Evolutionary conservation across 345 rosid species (phyloP).

Genomic region (Nasturtium officinale): DNA sequence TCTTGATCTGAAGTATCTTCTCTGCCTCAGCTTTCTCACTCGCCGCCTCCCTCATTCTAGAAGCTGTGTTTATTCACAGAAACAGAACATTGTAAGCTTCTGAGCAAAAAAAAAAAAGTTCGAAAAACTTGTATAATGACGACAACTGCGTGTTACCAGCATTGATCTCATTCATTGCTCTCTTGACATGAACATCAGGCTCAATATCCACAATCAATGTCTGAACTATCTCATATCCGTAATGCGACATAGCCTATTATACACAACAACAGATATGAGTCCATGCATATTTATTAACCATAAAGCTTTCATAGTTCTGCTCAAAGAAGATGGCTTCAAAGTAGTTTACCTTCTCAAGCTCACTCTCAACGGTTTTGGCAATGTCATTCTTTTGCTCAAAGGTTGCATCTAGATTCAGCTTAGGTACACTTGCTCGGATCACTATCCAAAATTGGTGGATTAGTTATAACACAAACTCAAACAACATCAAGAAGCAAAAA

Average conservation of each 20-base stretch:
- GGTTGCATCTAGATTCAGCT: slow-evolving; percentile 58
- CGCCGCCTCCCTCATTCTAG: slow-evolving; percentile 67
- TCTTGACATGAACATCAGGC: slow-evolving; percentile 76
- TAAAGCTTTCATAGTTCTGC: neutral
- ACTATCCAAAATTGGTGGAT: slow-evolving; percentile 34
- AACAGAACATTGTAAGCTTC: slow-evolving; percentile 6
- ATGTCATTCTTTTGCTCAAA: slow-evolving; percentile 70
- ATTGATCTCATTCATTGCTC: slow-evolving; percentile 83
- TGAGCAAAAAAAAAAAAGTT: neutral
- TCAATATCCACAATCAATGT: slow-evolving; percentile 76
- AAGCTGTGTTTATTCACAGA: slow-evolving; percentile 41
- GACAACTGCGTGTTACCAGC: slow-evolving; percentile 55
- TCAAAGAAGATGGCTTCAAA: neutral
- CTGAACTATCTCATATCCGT: slow-evolving; percentile 78
- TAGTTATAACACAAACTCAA: slow-evolving; percentile 15
- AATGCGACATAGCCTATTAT: slow-evolving; percentile 74
- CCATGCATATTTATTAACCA: too few relatives aligned
- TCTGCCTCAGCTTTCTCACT: slow-evolving; percentile 71
- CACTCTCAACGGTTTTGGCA: slow-evolving; percentile 60
- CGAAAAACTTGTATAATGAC: neutral
- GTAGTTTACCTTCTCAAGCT: slow-evolving; percentile 59
- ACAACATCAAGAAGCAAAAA: neutral
- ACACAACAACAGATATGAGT: slow-evolving; percentile 12
- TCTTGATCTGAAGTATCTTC: slow-evolving; percentile 69
- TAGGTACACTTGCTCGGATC: slow-evolving; percentile 70